These are phyloP conservation scores for Ophiostoma quercus DNA, from an alignment of 2,329 filamentous ascomycete genomes.

Conservation along the genomic window DNA sequence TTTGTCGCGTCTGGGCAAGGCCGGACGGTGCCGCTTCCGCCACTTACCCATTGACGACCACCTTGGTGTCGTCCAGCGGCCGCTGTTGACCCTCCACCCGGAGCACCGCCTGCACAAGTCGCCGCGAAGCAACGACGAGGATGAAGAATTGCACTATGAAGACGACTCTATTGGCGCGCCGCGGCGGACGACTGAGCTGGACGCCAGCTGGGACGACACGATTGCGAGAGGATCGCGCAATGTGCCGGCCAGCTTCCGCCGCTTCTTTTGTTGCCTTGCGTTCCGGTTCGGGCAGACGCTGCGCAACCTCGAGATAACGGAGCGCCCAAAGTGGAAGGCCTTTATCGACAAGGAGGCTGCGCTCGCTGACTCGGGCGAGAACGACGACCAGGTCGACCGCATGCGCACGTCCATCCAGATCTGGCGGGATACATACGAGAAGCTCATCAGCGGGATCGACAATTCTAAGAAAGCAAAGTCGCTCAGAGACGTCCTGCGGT, in stretches of 20 bases:
- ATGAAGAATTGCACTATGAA: conserved; percentile 20
- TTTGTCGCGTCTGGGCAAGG: conserved; percentile 30
- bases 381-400: not conserved
- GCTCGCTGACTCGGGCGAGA: not conserved
- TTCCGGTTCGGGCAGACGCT: conserved; percentile 32
- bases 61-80: conserved; percentile 31
- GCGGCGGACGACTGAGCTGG: conserved; percentile 22
- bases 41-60: conserved; percentile 23
- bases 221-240: conserved; percentile 18
- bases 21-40: conserved; percentile 26
- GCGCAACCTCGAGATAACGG: conserved; percentile 25
- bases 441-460: not conserved
- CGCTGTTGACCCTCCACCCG: conserved; percentile 31
- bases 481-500: conserved; percentile 33
- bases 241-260: conserved; percentile 23
- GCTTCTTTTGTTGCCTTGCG: conserved; percentile 31
- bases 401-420: conserved; percentile 13
- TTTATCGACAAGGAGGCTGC: not conserved
- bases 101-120: conserved; percentile 30
- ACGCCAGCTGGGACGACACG: conserved; percentile 25
- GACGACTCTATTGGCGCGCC: conserved; percentile 27
- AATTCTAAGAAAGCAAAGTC: conserved; percentile 15
- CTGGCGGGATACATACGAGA: conserved; percentile 22
- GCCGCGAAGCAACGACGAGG: not conserved
- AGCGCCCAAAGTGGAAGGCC: conserved; percentile 17